phyloP scores from a whole-genome alignment of 768 basidiomycete species.

The Podaxis mareebaensis region DNA sequence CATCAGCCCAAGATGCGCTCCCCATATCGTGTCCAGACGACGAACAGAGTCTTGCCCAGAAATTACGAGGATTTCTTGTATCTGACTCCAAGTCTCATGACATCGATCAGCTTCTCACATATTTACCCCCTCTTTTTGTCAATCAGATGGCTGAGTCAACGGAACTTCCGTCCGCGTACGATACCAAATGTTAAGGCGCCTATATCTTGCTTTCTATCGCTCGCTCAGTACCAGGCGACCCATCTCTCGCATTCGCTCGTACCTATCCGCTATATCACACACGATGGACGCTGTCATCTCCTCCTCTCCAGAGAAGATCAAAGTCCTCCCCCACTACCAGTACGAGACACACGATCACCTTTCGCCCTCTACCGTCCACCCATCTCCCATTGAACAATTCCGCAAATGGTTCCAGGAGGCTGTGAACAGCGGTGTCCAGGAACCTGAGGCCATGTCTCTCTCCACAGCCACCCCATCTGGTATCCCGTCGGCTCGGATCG shows the following conservation, averaged over 20 bases:
- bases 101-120: neutral
- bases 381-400: conserved; percentile 84
- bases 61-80: neutral
- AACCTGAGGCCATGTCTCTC: conserved; percentile 90
- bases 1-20: neutral
- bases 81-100: neutral
- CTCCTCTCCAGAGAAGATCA: conserved; percentile 51
- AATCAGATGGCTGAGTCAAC: conserved; percentile 14
- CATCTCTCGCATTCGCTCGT: neutral
- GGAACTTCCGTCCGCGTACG: neutral
- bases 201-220: neutral
- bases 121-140: neutral
- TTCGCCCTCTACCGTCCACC: conserved; percentile 57
- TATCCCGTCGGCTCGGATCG: conserved; percentile 85
- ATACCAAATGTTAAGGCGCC: neutral
- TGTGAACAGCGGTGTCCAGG: conserved; percentile 51
- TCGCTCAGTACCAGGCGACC: neutral
- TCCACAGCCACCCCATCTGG: conserved; percentile 71
- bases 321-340: conserved; percentile 74
- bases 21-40: neutral
- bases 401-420: conserved; percentile 81
- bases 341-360: conserved; percentile 68
- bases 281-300: conserved; percentile 45
- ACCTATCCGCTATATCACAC: neutral
- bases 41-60: neutral